Base-by-base conservation (phyloP, 2,329 filamentous ascomycete species). In the Arthrobotrys entomopaga region DNA sequence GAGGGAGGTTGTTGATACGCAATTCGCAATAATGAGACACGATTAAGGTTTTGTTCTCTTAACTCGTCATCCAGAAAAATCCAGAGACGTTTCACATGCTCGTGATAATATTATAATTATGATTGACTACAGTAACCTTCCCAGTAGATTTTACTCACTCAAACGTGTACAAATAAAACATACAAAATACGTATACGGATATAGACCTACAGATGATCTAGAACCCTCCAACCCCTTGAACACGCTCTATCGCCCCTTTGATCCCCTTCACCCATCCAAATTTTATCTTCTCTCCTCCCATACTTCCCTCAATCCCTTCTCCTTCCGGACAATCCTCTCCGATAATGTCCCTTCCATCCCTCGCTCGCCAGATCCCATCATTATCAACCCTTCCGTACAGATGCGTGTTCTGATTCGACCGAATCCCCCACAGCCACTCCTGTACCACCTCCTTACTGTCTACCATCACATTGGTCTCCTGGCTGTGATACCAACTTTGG, bases 401-500 rank as follows among this genome's bases (percentile, higher is more conserved):
- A 24, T 83, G 83, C 0, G 89, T 91, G 77, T 91, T 91, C 79
- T 91, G 89, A 78, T 91, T 91, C 22, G 86, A 83, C 26, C 86
- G 81, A 15, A 91, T 83, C 0, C 82, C 87, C 15, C 88, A 86
- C 19, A 87, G 83, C 90, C 90, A 92, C 38, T 83, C 83, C 29
- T 79, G 79, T 77, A 90, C 92, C 0, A 93, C 82, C 0, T 83
- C 80, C 0, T 80, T 78, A 19, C 86, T 89, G 75, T 94, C 91
- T 4, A 93, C 81, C 85, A 94, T 87, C 22, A 93, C 81, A 77
- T 94, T 93, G 64, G 91, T 85, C 80, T 94, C 91, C 80, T 93
- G 90, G 64, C 86, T 89, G 79, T 94, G 91, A 77, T 86, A 93
- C 88, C 90, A 93, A 19, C 86, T 88, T 81, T 94, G 91, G 1